A percentile compares a stretch with the other conserved stretches of the same genome.
Evolutionary conservation across 441 rosid genomes (phyloP).

Genomic region (Mallotus repandus): DNA sequence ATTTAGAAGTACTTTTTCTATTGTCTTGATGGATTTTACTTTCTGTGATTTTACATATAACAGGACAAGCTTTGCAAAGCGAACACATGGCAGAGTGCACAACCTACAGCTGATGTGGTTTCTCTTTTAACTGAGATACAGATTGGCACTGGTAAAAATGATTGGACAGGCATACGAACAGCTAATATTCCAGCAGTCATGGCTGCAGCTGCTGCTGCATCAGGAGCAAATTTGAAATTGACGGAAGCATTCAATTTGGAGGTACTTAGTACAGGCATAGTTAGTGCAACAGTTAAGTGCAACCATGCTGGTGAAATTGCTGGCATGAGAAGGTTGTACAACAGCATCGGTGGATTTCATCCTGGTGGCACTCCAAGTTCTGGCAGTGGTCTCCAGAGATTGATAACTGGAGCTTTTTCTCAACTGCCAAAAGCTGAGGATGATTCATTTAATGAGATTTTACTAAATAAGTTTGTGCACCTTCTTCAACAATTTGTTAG

Average conservation of each 20-base stretch:
- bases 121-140: constrained; percentile 95
- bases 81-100: constrained; percentile 93
- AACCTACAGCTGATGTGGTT: constrained; percentile 83
- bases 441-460: constrained; percentile 86
- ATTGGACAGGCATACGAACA: constrained; percentile 84
- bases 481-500: constrained; percentile 95
- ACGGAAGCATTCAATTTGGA: constrained; percentile 89
- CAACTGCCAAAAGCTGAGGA: constrained; percentile 68
- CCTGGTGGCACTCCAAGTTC: constrained; percentile 50
- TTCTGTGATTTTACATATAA: constrained; percentile 23
- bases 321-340: constrained; percentile 96
- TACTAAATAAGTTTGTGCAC: constrained; percentile 75
- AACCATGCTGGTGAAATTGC: constrained; percentile 99
- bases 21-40: constrained; percentile 11
- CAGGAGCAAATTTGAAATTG: constrained; percentile 86
- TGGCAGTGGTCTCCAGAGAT: constrained; percentile 79
- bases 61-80: constrained; percentile 99
- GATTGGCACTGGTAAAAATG: constrained; percentile 91
- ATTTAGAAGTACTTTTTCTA: constrained; percentile 16
- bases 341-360: constrained; percentile 94
- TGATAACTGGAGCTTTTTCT: constrained; percentile 92
- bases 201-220: constrained; percentile 99
- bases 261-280: constrained; percentile 93
- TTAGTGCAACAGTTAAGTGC: constrained; percentile 94
- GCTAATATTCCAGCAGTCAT: constrained; percentile 98